Conservation (phyloP, 768 basidiomycete genomes). For the Amanita exitialis region DNA sequence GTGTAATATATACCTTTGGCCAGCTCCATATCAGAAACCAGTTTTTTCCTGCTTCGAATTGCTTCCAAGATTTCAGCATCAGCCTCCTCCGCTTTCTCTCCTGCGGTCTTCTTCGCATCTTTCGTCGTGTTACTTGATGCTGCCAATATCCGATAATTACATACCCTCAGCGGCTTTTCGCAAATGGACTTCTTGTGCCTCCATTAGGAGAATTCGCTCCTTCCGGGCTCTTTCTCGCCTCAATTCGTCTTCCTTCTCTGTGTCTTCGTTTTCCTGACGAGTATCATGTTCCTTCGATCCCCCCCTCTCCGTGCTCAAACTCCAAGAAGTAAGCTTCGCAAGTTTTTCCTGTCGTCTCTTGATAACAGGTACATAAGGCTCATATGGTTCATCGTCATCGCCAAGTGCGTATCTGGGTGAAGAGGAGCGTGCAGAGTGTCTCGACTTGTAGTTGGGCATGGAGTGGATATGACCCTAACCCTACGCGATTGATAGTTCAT, state of each 20-base stretch:
- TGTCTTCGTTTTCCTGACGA: constrained; percentile 58
- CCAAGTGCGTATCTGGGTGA: constrained; percentile 50
- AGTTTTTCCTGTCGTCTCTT: constrained; percentile 78
- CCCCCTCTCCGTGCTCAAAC: constrained; percentile 43
- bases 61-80: constrained; percentile 90
- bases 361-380: constrained; percentile 81
- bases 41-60: constrained; percentile 81
- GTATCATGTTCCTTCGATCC: constrained; percentile 47
- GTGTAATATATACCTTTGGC: constrained; percentile 91
- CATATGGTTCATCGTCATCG: constrained; percentile 56
- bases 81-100: constrained; percentile 78
- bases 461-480: constrained; percentile 7
- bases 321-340: constrained; percentile 59
- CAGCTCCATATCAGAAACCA: constrained; percentile 87
- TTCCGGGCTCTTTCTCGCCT: constrained; percentile 66
- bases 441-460: constrained; percentile 37
- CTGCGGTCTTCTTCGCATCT: constrained; percentile 83
- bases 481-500: not conserved
- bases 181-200: constrained; percentile 92
- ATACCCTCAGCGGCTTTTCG: constrained; percentile 74
- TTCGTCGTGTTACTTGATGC: constrained; percentile 5
- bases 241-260: constrained; percentile 70
- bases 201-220: constrained; percentile 81
- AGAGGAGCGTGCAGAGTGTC: constrained; percentile 40
- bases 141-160: constrained; percentile 8